Evolutionary conservation across 2,329 filamentous ascomycete species (phyloP).

Genomic region (Allantophomopsis cytisporea): DNA sequence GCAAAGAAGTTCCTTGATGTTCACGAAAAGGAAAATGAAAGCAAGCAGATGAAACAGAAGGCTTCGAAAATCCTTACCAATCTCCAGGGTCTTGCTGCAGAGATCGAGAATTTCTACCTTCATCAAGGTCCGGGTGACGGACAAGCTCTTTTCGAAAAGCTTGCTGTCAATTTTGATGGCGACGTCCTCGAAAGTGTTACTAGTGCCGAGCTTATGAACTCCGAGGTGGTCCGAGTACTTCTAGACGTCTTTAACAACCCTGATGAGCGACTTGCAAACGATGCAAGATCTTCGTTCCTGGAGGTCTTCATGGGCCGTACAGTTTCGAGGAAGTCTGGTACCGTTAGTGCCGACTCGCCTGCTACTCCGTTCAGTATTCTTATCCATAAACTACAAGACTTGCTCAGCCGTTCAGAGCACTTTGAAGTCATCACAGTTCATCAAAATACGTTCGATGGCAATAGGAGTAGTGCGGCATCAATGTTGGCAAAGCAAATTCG

Average conservation of each 20-base stretch:
- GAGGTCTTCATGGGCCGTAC: slow-evolving; percentile 80
- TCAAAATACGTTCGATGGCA: slow-evolving; percentile 81
- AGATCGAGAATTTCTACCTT: slow-evolving; percentile 62
- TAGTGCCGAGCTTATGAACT: slow-evolving; percentile 85
- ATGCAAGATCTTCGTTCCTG: slow-evolving; percentile 72
- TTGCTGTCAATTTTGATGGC: slow-evolving; percentile 77
- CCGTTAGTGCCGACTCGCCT: slow-evolving; percentile 52
- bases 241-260: slow-evolving; percentile 70
- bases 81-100: slow-evolving; percentile 55
- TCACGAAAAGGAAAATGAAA: slow-evolving; percentile 64
- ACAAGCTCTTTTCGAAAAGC: slow-evolving; percentile 52
- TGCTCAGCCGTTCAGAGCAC: slow-evolving; percentile 92
- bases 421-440: slow-evolving; percentile 96
- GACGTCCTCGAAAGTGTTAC: slow-evolving; percentile 88
- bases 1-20: slow-evolving; percentile 74
- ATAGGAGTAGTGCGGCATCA: slow-evolving; percentile 78
- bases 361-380: slow-evolving; percentile 81
- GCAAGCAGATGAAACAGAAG: slow-evolving; percentile 63
- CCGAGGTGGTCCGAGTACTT: slow-evolving; percentile 74
- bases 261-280: slow-evolving; percentile 42
- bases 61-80: slow-evolving; percentile 63
- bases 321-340: slow-evolving; percentile 47
- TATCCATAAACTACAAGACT: slow-evolving; percentile 87
- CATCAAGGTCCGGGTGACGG: slow-evolving; percentile 40
- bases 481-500: slow-evolving; percentile 96